Base-by-base conservation (phyloP, 768 basidiomycete genomes). In the Hortiboletus campestris region DNA sequence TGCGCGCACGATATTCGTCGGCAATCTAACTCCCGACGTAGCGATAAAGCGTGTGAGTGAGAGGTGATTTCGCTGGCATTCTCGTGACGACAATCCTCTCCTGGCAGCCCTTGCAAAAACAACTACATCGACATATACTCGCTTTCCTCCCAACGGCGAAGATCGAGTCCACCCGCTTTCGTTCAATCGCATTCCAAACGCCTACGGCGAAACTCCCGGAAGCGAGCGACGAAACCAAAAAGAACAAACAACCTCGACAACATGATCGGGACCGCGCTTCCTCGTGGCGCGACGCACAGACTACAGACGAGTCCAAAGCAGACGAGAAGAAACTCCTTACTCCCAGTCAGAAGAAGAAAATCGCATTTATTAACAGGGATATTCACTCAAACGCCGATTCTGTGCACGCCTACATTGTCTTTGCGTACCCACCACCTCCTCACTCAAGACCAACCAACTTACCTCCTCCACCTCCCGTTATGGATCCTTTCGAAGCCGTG, bases 281-380 rank as follows among this genome's bases (percentile, higher is more conserved):
- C 2, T 72, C 78, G 17, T 87, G 89, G 89, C 74, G 77, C 13
- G 76, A 74, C 20, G 71, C 58, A 61, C 78, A 78, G 16, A 68
- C 76, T 17, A 68, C 79, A 19, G 81, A 77, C 32, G 78, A 68
- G 4, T 72, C 75, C 20, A 74, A 73, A 57, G 69, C 71, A 13
- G 78, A 81, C 52, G 78, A 80, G 49, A 88, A 92, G 68, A 76
- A 76, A 36, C 91, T 83, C 69, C 80, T 97, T 48, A 91, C 83
- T 8, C 80, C 91, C 0, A 80, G 80, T 48, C 90, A 97, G 72
- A 98, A 96, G 78, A 91, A 95, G 74, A 90, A 87, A 60, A 84
- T 98, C 50, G 91, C 94, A 0, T 97, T 94, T 71, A 97, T 98
- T 69, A 91, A 94, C 67, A 86, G 86, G 51, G 92, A 96, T 62